Conservation (phyloP, 78 protist genomes). For the Dictyostelium intermedium region DNA sequence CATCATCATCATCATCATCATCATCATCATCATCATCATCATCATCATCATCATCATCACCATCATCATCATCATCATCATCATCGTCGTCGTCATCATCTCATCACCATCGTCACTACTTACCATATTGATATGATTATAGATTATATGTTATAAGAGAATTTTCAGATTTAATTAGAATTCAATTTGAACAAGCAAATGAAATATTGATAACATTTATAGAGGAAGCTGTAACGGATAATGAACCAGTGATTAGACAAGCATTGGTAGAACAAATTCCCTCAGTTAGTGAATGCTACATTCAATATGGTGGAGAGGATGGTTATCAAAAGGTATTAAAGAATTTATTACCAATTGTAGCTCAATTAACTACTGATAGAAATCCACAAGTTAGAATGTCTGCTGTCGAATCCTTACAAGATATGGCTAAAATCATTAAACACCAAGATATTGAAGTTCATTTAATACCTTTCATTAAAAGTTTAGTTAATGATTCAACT, state of each 20-base stretch:
- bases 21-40: too few relatives aligned
- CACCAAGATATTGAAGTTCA: conserved; percentile 44
- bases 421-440: conserved; percentile 61
- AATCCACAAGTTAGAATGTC: conserved; percentile 79
- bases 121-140: too few relatives aligned
- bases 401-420: conserved; percentile 67
- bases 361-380: conserved; percentile 69
- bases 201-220: background rate
- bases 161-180: conserved; percentile 44
- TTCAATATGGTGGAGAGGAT: conserved; percentile 20
- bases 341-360: conserved; percentile 62
- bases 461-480: conserved; percentile 51
- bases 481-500: conserved; percentile 73
- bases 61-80: too few relatives aligned
- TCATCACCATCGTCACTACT: too few relatives aligned
- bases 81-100: too few relatives aligned
- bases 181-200: background rate
- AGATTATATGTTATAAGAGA: conserved; percentile 74
- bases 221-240: conserved; percentile 22
- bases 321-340: conserved; percentile 33
- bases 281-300: background rate
- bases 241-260: conserved; percentile 77
- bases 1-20: too few relatives aligned
- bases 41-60: too few relatives aligned
- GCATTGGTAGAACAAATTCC: conserved; percentile 78